Evolutionary conservation across 139 green algal species (phyloP).

Genomic region (Ettlia oleoabundans): DNA sequence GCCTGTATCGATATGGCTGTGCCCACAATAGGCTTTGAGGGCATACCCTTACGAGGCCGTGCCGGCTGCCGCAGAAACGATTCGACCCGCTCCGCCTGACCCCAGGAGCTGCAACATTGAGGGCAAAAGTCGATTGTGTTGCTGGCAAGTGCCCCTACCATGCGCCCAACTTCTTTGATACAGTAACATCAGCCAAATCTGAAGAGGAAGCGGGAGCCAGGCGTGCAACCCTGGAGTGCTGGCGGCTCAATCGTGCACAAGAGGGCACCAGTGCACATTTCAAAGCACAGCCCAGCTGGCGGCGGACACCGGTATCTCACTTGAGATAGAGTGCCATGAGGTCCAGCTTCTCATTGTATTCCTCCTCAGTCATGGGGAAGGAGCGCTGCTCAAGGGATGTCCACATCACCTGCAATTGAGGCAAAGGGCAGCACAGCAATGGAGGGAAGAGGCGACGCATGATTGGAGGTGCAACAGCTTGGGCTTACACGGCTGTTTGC

Average conservation of each 20-base stretch:
- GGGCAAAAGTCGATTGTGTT: no score
- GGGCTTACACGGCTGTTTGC: no score
- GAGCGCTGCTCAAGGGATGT: constrained; percentile 40
- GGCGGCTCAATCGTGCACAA: no score
- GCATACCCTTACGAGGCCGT: constrained; percentile 40
- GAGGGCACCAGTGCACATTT: no score
- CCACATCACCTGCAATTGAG: constrained; percentile 21
- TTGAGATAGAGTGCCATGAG: constrained; percentile 45
- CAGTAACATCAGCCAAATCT: no score
- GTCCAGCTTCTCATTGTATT: constrained; percentile 59
- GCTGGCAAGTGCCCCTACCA: no score
- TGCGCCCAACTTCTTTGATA: no score
- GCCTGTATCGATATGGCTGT: constrained; percentile 45
- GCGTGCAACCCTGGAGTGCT: no score
- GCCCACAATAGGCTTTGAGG: constrained; percentile 53
- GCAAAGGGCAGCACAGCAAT: background rate
- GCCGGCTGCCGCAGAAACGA: constrained; percentile 41
- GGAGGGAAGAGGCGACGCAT: background rate
- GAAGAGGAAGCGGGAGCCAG: no score
- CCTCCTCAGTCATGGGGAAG: constrained; percentile 56
- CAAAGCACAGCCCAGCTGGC: no score
- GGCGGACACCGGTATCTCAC: no score
- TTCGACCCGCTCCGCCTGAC: constrained; percentile 33
- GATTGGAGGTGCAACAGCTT: background rate
- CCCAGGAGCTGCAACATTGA: constrained; percentile 47